Evolutionary conservation across 1,284 basidiomycete genomes (phyloP).

Genomic region (Lentinula novae-zelandiae): DNA sequence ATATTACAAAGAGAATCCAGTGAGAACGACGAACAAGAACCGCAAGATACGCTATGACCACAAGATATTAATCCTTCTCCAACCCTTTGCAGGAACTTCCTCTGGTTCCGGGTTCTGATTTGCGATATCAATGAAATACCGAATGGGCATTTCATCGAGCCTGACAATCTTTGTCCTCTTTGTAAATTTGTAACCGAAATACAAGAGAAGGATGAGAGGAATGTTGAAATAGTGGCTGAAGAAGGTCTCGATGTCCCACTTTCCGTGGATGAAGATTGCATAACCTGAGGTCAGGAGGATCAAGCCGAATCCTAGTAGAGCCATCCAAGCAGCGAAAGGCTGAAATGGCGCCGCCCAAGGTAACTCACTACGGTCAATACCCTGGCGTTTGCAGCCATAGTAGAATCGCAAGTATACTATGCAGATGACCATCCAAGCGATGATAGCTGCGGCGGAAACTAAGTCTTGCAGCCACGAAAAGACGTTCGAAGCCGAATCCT

Average conservation of each 20-base stretch:
- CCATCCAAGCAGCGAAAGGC: not conserved
- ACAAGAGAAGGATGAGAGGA: constrained; percentile 40
- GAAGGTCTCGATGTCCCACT: not conserved
- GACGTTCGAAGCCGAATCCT: constrained; percentile 16
- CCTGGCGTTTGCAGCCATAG: not conserved
- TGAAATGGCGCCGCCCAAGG: constrained; percentile 1
- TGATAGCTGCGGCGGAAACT: constrained; percentile 13
- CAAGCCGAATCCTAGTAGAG: not conserved
- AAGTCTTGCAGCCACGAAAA: constrained; percentile 33
- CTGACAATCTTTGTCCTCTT: constrained; percentile 16
- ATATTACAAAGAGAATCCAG: not conserved
- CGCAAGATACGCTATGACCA: constrained; percentile 2
- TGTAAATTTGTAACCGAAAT: constrained; percentile 27
- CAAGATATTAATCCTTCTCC: constrained; percentile 6
- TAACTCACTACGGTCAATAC: not conserved
- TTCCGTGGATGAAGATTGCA: not conserved
- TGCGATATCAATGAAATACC: constrained; percentile 8
- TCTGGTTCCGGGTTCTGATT: constrained; percentile 11
- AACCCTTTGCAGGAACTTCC: constrained; percentile 4
- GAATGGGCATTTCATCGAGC: constrained; percentile 18
- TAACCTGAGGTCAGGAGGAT: not conserved
- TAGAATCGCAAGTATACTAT: constrained; percentile 50
- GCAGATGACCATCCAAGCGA: constrained; percentile 32
- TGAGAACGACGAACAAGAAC: not conserved
- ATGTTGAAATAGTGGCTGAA: constrained; percentile 39